These are phyloP conservation scores for Dipodascus albidus DNA, from an alignment of 805 yeast genomes.

Conservation along the genomic window DNA sequence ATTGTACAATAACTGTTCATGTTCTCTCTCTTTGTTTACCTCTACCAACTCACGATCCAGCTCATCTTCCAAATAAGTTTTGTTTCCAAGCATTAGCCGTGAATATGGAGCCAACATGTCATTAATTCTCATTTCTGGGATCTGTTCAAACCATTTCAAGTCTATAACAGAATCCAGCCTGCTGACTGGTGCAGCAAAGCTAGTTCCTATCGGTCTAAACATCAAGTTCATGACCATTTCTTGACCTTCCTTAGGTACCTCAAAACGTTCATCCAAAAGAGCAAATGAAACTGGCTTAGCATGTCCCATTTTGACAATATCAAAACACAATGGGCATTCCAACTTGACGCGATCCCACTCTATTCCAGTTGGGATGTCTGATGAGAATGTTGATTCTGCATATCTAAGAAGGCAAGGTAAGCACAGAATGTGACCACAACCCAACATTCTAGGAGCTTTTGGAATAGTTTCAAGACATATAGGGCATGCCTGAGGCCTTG, in stretches of 20 bases:
- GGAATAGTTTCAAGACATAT: constrained; percentile 79
- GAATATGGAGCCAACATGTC: constrained; percentile 32
- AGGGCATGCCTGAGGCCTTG: constrained; percentile 70
- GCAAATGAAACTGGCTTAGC: constrained; percentile 51
- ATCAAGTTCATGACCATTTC: constrained; percentile 55
- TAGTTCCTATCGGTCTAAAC: constrained; percentile 30
- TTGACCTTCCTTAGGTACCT: constrained; percentile 44
- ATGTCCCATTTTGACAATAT: constrained; percentile 40
- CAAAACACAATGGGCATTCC: constrained; percentile 76
- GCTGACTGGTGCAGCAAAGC: not conserved
- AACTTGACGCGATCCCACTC: constrained; percentile 25
- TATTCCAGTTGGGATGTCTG: constrained; percentile 22
- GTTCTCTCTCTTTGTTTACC: constrained; percentile 39
- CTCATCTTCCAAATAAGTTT: constrained; percentile 40
- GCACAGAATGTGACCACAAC: constrained; percentile 91
- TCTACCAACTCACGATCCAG: constrained; percentile 48
- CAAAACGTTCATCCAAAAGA: constrained; percentile 41
- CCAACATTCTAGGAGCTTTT: constrained; percentile 87
- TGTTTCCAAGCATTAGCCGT: constrained; percentile 59
- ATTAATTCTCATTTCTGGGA: constrained; percentile 9
- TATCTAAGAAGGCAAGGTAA: constrained; percentile 67
- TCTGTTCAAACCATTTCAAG: constrained; percentile 14
- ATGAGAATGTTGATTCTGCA: constrained; percentile 36
- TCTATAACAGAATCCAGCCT: constrained; percentile 41
- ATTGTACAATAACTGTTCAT: constrained; percentile 29